These are phyloP conservation scores for Chenopodium berlandieri DNA, from an alignment of 148 eudicot species.

Conservation along the genomic window DNA sequence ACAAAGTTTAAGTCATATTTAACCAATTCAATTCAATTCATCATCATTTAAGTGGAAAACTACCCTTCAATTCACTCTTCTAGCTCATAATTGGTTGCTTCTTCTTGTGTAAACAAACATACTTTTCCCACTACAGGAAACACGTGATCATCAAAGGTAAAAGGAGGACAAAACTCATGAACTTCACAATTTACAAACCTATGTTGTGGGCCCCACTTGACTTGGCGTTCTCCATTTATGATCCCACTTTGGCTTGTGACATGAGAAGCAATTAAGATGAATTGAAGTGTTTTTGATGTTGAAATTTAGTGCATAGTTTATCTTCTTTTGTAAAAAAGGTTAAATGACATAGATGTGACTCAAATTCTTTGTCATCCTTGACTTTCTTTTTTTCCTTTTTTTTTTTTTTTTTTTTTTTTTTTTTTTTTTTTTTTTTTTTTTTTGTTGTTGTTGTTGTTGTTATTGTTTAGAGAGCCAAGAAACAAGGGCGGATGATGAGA, in stretches of 20 bases:
- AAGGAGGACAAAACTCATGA: too few relatives aligned
- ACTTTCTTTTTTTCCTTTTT: too few relatives aligned
- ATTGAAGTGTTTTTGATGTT: background rate
- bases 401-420: too few relatives aligned
- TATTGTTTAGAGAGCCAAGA: too few relatives aligned
- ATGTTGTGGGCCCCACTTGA: background rate
- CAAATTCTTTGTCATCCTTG: constrained; percentile 13
- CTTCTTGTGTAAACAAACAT: background rate
- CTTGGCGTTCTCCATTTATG: background rate
- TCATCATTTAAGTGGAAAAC: constrained; percentile 2
- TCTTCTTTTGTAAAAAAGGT: background rate
- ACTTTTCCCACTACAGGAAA: constrained; percentile 16
- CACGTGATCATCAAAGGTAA: constrained; percentile 23
- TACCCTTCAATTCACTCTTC: background rate
- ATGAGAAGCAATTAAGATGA: background rate
- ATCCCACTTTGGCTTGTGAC: background rate
- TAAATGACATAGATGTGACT: constrained; percentile 22
- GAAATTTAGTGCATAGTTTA: background rate
- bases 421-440: too few relatives aligned
- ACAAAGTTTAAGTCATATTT: background rate
- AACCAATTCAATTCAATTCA: background rate
- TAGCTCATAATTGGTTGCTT: background rate
- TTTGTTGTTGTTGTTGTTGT: too few relatives aligned
- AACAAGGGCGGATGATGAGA: too few relatives aligned
- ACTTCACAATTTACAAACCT: background rate